A percentile compares a stretch with the other conserved stretches of the same genome.
phyloP scores from a whole-genome alignment of 768 basidiomycete genomes.

The Phylloporus sp. region DNA sequence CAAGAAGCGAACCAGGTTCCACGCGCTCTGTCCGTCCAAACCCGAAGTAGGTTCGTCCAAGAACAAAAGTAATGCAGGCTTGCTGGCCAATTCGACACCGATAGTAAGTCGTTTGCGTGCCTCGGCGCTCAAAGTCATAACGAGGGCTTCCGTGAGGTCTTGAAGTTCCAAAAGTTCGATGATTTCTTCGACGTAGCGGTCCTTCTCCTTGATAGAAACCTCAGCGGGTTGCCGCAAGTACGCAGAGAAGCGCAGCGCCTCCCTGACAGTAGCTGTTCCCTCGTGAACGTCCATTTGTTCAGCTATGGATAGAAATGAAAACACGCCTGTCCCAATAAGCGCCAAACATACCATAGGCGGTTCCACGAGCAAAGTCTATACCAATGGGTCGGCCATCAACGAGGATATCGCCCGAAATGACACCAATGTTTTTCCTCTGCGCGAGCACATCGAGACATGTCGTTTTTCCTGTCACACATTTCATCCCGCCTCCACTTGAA shows the following conservation, averaged over 20 bases:
- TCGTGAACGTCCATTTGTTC: conserved; percentile 89
- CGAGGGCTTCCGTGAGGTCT: conserved; percentile 76
- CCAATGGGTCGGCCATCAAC: conserved; percentile 62
- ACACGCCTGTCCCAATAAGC: conserved; percentile 18
- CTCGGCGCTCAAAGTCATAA: conserved; percentile 62
- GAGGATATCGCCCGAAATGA: conserved; percentile 57
- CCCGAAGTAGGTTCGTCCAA: conserved; percentile 50
- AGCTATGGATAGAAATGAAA: conserved; percentile 35
- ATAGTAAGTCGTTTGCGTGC: conserved; percentile 85
- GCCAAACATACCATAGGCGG: conserved; percentile 60
- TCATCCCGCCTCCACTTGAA: neutral
- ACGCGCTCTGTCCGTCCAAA: conserved; percentile 63
- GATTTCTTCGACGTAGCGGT: conserved; percentile 75
- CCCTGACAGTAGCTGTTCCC: conserved; percentile 75
- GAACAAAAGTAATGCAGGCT: conserved; percentile 32
- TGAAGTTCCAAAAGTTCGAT: conserved; percentile 82
- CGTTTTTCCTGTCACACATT: conserved; percentile 51
- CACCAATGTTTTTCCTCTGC: conserved; percentile 66
- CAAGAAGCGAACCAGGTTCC: conserved; percentile 78
- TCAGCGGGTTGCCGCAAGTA: conserved; percentile 73
- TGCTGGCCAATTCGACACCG: conserved; percentile 86
- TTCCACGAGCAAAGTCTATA: conserved; percentile 58
- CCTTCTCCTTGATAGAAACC: conserved; percentile 67
- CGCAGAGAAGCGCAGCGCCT: conserved; percentile 81
- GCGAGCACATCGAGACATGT: conserved; percentile 74